phyloP scores from a whole-genome alignment of 305 asterid genomes.

The Solanum chacoense region DNA sequence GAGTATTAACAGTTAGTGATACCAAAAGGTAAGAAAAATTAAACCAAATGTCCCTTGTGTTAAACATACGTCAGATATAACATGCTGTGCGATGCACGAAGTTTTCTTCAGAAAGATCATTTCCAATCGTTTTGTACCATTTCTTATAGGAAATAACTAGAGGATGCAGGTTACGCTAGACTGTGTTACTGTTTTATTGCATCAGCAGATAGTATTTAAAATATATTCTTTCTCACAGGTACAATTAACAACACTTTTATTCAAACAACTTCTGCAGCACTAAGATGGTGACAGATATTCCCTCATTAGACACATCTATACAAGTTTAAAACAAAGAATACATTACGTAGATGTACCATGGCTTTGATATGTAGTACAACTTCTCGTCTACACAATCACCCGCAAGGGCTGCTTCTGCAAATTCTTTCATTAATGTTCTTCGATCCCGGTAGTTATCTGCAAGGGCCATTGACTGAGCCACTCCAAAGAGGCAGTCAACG shows the following conservation, averaged over 20 bases:
- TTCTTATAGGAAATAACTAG: background rate
- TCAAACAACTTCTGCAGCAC: background rate
- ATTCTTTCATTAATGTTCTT: slow-evolving; percentile 66
- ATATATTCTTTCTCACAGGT: background rate
- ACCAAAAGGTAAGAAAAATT: background rate
- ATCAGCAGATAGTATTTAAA: background rate
- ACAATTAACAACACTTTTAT: background rate
- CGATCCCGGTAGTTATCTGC: slow-evolving; percentile 73
- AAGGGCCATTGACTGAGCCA: slow-evolving; percentile 51
- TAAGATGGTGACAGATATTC: background rate
- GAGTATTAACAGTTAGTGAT: background rate
- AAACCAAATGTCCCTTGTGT: background rate
- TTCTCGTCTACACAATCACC: slow-evolving; percentile 54
- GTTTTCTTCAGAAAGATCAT: background rate
- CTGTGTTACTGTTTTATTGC: background rate
- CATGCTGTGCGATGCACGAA: background rate
- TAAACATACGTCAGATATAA: background rate
- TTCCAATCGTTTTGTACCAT: background rate
- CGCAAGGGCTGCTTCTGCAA: slow-evolving; percentile 88
- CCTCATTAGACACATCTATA: background rate
- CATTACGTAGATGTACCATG: slow-evolving; percentile 56
- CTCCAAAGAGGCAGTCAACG: slow-evolving; percentile 66
- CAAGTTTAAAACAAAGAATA: background rate
- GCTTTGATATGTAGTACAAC: slow-evolving; percentile 61
- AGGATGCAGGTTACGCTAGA: background rate